Percentiles rank a stretch among this genome's conserved stretches.
phyloP scores from a whole-genome alignment of 768 basidiomycete species.

The Tubosaeta sp. region DNA sequence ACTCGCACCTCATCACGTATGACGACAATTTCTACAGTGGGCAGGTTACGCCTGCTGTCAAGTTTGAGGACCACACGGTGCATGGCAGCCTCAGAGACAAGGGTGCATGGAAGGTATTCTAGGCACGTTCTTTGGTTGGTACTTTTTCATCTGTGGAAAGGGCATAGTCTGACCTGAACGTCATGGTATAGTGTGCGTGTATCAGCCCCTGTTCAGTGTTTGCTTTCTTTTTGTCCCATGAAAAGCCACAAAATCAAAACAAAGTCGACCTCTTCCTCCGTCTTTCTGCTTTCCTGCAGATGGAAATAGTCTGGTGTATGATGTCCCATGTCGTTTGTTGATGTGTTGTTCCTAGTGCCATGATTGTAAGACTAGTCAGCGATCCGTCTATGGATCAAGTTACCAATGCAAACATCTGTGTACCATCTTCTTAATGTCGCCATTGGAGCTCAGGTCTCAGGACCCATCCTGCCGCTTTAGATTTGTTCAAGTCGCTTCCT shows the following conservation, averaged over 20 bases:
- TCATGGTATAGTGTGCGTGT: too few relatives aligned
- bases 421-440: neutral
- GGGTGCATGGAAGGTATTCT: neutral
- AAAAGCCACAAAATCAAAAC: neutral
- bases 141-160: neutral
- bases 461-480: too few relatives aligned
- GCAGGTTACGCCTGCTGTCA: neutral
- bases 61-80: neutral
- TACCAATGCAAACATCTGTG: neutral
- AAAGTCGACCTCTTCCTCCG: neutral
- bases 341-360: neutral
- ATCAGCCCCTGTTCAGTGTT: neutral
- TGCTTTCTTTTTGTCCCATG: neutral
- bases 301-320: neutral
- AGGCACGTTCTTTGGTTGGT: neutral
- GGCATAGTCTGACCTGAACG: neutral
- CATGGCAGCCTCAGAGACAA: neutral
- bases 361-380: neutral
- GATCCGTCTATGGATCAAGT: neutral
- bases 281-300: neutral
- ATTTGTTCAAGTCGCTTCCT: too few relatives aligned
- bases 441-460: too few relatives aligned
- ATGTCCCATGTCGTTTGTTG: neutral
- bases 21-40: neutral
- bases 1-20: constrained; percentile 5